Conservation (phyloP, 768 basidiomycete species). For the Collybia nuda region DNA sequence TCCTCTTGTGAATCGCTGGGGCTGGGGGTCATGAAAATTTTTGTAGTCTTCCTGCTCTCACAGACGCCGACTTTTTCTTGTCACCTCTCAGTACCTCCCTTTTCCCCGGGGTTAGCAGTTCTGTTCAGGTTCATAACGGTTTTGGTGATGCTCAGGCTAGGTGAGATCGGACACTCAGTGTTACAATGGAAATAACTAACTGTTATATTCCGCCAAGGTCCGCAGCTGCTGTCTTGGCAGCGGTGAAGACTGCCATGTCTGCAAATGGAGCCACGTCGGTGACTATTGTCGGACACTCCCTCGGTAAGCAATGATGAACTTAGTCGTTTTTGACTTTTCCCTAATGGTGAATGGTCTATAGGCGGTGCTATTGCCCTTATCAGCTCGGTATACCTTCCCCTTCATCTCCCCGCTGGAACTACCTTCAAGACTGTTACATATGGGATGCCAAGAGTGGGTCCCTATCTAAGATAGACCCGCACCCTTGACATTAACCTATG, state of each 20-base stretch:
- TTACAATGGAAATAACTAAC: background rate
- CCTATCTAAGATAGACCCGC: constrained; percentile 14
- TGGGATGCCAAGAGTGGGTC: constrained; percentile 40
- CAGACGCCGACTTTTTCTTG: constrained; percentile 34
- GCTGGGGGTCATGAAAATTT: background rate
- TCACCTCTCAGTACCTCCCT: constrained; percentile 31
- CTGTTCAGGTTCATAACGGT: constrained; percentile 42
- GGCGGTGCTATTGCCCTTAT: constrained; percentile 57
- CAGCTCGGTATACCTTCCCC: constrained; percentile 53
- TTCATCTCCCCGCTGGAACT: constrained; percentile 43
- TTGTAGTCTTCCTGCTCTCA: constrained; percentile 33
- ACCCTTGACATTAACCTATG: too few species aligned
- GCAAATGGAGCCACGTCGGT: constrained; percentile 33
- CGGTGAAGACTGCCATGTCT: constrained; percentile 36
- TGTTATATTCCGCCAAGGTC: constrained; percentile 25
- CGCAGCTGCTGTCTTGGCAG: constrained; percentile 37
- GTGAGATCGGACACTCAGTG: constrained; percentile 17
- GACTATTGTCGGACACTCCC: constrained; percentile 46
- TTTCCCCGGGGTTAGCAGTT: constrained; percentile 45
- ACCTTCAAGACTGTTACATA: constrained; percentile 36
- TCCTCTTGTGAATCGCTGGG: background rate
- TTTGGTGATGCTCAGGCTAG: constrained; percentile 41
- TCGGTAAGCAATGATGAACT: constrained; percentile 23
- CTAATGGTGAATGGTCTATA: constrained; percentile 5
- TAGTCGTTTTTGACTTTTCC: background rate